Base-by-base conservation (phyloP, 2,329 filamentous ascomycete genomes). In the Capronia americana region DNA sequence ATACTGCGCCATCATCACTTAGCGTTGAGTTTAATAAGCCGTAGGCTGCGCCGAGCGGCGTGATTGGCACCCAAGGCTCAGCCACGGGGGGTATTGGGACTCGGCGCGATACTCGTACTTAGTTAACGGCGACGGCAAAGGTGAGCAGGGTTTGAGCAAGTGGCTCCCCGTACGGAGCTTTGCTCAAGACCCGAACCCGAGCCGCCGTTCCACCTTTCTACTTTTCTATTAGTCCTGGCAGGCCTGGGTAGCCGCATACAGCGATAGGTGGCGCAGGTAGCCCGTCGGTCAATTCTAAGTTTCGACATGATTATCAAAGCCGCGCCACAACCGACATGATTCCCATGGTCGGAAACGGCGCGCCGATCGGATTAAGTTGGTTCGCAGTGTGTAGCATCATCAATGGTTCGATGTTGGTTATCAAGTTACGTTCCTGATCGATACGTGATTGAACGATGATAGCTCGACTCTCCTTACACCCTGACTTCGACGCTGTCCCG, bases 11-110 rank as follows among this genome's bases (percentile, higher is more conserved):
- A 44, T 41, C 38, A 20, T 44, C 20, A 26, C 23, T 26, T 51
- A 38, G n/a, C 26, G 20, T 57, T 32, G 56, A 46, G 30, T 57
- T 28, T 44, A 57, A 57, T 57, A 57, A 44, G 55, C 55, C 26
- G 23, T 14, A 48, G 46, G 32, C 57, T 11, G 48, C 23, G 11
- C n/a, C 20, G 48, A 12, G 20, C 5, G 20, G 17, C 10, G 7
- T 26, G 20, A 26, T 51, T 17, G 11, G 20, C 4, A 17, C 23
- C 3, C 4, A 5, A 26, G 23, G 11, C 48, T 26, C n/a, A 50
- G 48, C 48, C 48, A 23, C 48, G 24, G n/a, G 14, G 7, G 48
- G n/a, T 12, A 51, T 51, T 51, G 48, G 48, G 48, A 24, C 10
- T 51, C 20, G 10, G n/a, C 7, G 24, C 10, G 24, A 51, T 26